These are phyloP conservation scores for Vicia villosa DNA, from an alignment of 306 rosid species.

Conservation along the genomic window DNA sequence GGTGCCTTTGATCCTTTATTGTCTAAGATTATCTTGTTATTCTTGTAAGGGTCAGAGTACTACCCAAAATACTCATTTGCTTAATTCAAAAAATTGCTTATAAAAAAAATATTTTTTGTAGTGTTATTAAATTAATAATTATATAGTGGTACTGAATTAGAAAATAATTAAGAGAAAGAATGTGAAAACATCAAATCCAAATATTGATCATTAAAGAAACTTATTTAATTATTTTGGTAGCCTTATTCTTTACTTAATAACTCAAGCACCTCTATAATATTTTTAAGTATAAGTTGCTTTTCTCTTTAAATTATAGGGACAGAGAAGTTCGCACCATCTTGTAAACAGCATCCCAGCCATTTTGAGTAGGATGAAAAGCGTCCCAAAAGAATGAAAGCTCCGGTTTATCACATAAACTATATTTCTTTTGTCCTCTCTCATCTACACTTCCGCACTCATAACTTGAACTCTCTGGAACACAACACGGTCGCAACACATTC, in stretches of 20 bases:
- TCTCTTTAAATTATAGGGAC: neutral
- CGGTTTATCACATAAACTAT: slow-evolving; percentile 34
- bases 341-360: slow-evolving; percentile 23
- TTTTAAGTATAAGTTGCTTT: neutral
- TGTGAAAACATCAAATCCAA: neutral
- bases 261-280: neutral
- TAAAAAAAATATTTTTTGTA: too few species aligned
- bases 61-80: too few species aligned
- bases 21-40: too few species aligned
- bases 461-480: neutral
- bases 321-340: neutral
- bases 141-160: too few species aligned
- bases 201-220: neutral
- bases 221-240: neutral
- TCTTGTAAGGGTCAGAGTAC: too few species aligned
- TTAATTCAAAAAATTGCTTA: too few species aligned
- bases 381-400: slow-evolving; percentile 41
- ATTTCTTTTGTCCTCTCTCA: neutral
- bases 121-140: too few species aligned
- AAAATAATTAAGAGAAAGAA: neutral
- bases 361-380: slow-evolving; percentile 31
- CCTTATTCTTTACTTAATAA: neutral
- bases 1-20: too few species aligned
- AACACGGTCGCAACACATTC: slow-evolving; percentile 43
- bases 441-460: slow-evolving; percentile 12